phyloP scores from a whole-genome alignment of 2,329 filamentous ascomycete genomes.

The Dendryphion nanum region DNA sequence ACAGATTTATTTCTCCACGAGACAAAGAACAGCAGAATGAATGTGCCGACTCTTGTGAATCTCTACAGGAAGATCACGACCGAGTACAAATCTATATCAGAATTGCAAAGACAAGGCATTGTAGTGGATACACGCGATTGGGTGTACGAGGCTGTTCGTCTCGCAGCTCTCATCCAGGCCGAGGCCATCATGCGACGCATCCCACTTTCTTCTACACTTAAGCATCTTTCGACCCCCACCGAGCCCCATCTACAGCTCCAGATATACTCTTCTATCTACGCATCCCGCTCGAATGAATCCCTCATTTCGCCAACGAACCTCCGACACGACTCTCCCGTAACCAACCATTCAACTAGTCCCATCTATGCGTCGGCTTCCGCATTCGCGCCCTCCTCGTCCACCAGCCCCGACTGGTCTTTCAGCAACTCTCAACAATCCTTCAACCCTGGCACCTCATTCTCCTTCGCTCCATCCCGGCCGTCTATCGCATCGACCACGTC shows the following conservation, averaged over 20 bases:
- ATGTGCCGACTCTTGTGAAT: constrained; percentile 13
- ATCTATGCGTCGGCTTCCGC: constrained; percentile 10
- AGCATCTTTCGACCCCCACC: neutral
- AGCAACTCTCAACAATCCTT: constrained; percentile 4
- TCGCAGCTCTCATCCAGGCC: constrained; percentile 31
- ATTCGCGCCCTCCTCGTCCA: neutral
- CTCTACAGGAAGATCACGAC: constrained; percentile 20
- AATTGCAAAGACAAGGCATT: constrained; percentile 8
- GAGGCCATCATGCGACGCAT: constrained; percentile 26
- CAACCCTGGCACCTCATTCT: neutral
- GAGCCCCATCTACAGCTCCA: neutral
- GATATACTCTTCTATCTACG: neutral
- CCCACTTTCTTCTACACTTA: constrained; percentile 28
- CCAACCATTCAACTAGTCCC: constrained; percentile 13
- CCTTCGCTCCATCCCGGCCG: constrained; percentile 3
- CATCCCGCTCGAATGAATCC: constrained; percentile 15
- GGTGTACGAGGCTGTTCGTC: constrained; percentile 37
- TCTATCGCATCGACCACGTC: constrained; percentile 9
- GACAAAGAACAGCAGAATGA: constrained; percentile 16
- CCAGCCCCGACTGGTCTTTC: neutral
- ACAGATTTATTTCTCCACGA: constrained; percentile 27
- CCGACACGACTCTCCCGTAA: constrained; percentile 19
- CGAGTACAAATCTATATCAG: constrained; percentile 13
- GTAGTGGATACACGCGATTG: constrained; percentile 18
- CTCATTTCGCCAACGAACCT: constrained; percentile 14